Evolutionary conservation across 371 early-diverging fungal species (phyloP), one percentile per base, ranked within the genome.

Genomic region (Mortierella sp.): DNA sequence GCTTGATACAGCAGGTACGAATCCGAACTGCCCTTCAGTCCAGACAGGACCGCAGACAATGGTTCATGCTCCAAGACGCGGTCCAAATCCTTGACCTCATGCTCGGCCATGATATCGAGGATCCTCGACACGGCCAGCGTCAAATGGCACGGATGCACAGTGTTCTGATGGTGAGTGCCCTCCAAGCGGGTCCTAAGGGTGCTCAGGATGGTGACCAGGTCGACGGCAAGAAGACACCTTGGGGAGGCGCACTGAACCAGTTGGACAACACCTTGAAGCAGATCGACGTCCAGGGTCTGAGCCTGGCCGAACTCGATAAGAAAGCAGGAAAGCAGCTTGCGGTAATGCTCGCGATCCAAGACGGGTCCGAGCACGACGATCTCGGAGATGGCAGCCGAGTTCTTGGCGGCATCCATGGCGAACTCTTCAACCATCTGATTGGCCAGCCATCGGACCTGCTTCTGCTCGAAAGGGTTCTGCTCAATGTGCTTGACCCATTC

Each of bases 21-120:
- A 37, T 70, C 70, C 2, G 61, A 45, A 37, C 70, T 63, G 4
- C 45, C 37, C 45, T 34, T 39, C 31, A 70, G n/a, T 19, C n/a
- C 37, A 2, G 44, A n/a, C 70, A 70, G 29, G 10, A 58, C 40
- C 7, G 4, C 34, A 1, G 26, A 11, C 0, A 70, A 64, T 2
- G 70, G 70, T 19, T 43, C 70, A 47, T 70, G 52, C 19, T 47
- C 11, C 41, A 40, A 14, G 29, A 45, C 71, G 11, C 65, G 71
- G n/a, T 39, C 39, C n/a, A 71, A 7, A 31, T 37, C 64, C 11
- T 47, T 26, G 63, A 70, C 70, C 24, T 70, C 29, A n/a, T 9
- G 40, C 22, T 61, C 44, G 37, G 47, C 70, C 70, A 71, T 71
- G 37, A 45, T 50, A 40, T 71, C 71, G 40, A 71, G 37, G 16